Conservation (phyloP, 192 early-diverging fungal species). For the Umbelopsis isabellina region DNA sequence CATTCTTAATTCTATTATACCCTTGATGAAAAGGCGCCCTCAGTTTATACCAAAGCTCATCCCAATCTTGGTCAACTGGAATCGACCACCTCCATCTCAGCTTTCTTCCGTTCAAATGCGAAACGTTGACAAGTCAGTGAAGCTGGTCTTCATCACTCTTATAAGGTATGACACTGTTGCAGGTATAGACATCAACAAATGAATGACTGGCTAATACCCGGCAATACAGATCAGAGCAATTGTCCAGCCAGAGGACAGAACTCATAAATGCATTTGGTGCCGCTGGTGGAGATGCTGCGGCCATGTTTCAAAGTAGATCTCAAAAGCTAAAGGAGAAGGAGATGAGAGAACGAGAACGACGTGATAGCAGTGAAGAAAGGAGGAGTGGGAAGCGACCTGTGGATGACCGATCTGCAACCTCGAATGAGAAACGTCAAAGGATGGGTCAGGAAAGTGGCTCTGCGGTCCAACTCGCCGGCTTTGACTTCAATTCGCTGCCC, state of each 20-base stretch:
- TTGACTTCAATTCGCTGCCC: constrained; percentile 33
- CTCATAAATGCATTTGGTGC: constrained; percentile 31
- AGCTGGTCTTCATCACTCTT: constrained; percentile 36
- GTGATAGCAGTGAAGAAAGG: constrained; percentile 23
- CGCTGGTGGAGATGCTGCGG: constrained; percentile 35
- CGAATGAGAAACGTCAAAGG: constrained; percentile 23
- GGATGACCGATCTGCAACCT: background rate
- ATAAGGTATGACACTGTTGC: constrained; percentile 32
- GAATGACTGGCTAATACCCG: background rate
- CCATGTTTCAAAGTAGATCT: constrained; percentile 32
- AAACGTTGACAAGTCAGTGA: constrained; percentile 40
- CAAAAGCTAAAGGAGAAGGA: constrained; percentile 11
- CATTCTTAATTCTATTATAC: constrained; percentile 36
- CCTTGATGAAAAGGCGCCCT: constrained; percentile 35
- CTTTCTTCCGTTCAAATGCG: constrained; percentile 26
- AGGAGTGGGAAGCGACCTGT: constrained; percentile 15
- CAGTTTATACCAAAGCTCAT: constrained; percentile 35
- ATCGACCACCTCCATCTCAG: constrained; percentile 14
- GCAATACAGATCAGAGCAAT: constrained; percentile 24
- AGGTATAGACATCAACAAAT: background rate
- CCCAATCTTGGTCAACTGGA: constrained; percentile 31
- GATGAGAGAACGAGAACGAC: constrained; percentile 12
- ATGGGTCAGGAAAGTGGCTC: background rate
- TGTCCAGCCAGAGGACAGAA: constrained; percentile 26
- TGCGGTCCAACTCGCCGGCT: constrained; percentile 19